Percentiles rank a stretch among this genome's conserved stretches.
phyloP scores from a whole-genome alignment of 2,329 filamentous ascomycete species.

The Cordyceps cateniannulata region DNA sequence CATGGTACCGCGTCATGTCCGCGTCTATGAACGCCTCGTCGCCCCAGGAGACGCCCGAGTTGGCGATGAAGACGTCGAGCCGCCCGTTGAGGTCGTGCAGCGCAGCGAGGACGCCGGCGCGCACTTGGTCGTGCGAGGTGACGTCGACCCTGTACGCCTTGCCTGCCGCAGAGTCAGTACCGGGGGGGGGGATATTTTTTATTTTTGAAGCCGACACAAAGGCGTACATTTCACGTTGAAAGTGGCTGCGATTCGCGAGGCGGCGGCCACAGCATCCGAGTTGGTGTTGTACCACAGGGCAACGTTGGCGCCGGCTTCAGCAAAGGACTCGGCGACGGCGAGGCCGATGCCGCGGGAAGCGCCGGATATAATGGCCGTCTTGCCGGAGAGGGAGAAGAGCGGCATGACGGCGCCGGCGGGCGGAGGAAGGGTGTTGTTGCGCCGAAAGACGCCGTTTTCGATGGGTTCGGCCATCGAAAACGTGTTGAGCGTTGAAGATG shows the following conservation, averaged over 20 bases:
- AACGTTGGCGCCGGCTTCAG: constrained; percentile 66
- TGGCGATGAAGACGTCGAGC: constrained; percentile 73
- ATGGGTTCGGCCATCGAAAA: constrained; percentile 1
- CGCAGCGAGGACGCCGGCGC: constrained; percentile 44
- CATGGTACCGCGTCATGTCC: constrained; percentile 54
- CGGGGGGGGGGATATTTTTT: no score
- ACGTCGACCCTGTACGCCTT: constrained; percentile 59
- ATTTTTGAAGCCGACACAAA: no score
- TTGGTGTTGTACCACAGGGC: constrained; percentile 69
- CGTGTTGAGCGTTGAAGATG: no score
- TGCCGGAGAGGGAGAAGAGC: constrained; percentile 63
- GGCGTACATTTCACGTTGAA: constrained; percentile 59
- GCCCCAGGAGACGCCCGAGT: constrained; percentile 69
- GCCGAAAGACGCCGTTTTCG: background rate
- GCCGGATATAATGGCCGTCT: constrained; percentile 64
- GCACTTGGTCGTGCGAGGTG: constrained; percentile 44
- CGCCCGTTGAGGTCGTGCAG: constrained; percentile 64
- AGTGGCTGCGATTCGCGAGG: constrained; percentile 55
- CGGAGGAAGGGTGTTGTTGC: background rate
- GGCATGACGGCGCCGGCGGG: background rate
- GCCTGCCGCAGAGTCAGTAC: constrained; percentile 30
- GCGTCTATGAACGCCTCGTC: constrained; percentile 63
- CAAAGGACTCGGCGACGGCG: constrained; percentile 55
- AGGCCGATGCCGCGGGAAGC: constrained; percentile 62
- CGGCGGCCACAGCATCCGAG: constrained; percentile 54